Conservation (phyloP, 164 flowering plant genomes). For the Dillenia suffruticosa region DNA sequence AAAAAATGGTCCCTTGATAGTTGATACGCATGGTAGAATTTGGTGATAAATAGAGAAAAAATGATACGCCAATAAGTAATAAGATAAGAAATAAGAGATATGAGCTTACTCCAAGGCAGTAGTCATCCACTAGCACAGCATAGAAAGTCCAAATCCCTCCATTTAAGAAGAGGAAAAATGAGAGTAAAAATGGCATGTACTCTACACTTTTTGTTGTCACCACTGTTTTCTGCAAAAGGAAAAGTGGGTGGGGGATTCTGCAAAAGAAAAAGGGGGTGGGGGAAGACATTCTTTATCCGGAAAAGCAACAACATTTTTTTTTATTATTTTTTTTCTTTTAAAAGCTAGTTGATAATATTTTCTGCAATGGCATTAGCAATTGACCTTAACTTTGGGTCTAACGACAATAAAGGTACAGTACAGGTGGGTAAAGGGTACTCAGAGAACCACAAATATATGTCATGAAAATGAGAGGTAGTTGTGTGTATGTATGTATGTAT, state of each 20-base stretch:
- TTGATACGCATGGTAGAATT: background rate
- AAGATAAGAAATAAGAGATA: background rate
- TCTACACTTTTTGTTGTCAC: constrained; percentile 30
- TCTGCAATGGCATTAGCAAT: too few relatives aligned
- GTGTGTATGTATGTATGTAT: too few relatives aligned
- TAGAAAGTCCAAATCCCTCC: constrained; percentile 40
- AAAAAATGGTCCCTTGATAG: too few relatives aligned
- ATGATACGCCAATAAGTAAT: background rate
- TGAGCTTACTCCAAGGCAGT: constrained; percentile 26
- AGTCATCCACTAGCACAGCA: constrained; percentile 23
- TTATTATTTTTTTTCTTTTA: too few relatives aligned
- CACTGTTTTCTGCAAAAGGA: constrained; percentile 21
- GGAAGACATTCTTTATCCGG: too few relatives aligned
- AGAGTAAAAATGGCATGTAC: constrained; percentile 40
- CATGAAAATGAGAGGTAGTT: too few relatives aligned
- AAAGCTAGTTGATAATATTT: too few relatives aligned
- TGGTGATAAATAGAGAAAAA: background rate
- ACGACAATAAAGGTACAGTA: too few relatives aligned
- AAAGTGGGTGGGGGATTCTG: constrained; percentile 5
- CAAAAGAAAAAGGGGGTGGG: background rate
- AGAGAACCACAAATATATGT: too few relatives aligned
- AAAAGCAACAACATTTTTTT: too few relatives aligned
- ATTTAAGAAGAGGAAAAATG: constrained; percentile 32
- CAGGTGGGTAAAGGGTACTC: too few relatives aligned
- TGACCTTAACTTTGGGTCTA: too few relatives aligned